Evolutionary conservation across 2,329 filamentous ascomycete species (phyloP).

Genomic region (Sporothrix curviconia): DNA sequence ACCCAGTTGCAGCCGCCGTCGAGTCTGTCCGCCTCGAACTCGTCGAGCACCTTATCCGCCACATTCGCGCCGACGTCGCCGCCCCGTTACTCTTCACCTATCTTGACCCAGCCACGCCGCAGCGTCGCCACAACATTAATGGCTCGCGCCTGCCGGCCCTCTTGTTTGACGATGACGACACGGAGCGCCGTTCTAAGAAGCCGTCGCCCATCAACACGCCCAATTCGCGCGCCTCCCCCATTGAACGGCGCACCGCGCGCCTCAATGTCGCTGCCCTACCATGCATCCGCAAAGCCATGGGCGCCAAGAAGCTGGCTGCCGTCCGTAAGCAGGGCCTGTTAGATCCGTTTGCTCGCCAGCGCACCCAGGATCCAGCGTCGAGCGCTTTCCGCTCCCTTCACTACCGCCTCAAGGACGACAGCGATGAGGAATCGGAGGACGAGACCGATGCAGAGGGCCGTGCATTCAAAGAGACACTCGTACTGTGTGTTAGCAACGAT

Average conservation of each 20-base stretch:
- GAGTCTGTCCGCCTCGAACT: constrained; percentile 74
- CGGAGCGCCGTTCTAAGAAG: constrained; percentile 32
- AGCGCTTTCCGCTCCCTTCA: constrained; percentile 73
- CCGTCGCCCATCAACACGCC: constrained; percentile 56
- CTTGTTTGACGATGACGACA: constrained; percentile 46
- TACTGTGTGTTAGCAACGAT: too few relatives aligned
- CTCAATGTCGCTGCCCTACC: constrained; percentile 62
- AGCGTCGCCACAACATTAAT: constrained; percentile 70
- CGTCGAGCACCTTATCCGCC: constrained; percentile 76
- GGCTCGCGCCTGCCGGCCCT: constrained; percentile 53
- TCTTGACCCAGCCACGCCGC: constrained; percentile 76
- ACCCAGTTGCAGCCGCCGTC: constrained; percentile 80
- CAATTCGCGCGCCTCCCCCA: constrained; percentile 54
- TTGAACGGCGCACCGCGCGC: constrained; percentile 53
- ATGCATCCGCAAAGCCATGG: constrained; percentile 65
- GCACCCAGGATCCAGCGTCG: constrained; percentile 32
- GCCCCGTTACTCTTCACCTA: constrained; percentile 73
- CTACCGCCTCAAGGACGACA: constrained; percentile 67
- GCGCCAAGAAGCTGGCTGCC: constrained; percentile 41
- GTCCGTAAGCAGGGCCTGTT: constrained; percentile 57
- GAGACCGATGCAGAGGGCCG: constrained; percentile 62
- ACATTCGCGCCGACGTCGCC: constrained; percentile 82
- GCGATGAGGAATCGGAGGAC: constrained; percentile 84
- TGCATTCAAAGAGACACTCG: constrained; percentile 52
- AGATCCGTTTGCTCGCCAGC: constrained; percentile 60